Conservation (phyloP, 179 eudicot genomes). For the Spinacia oleracea region DNA sequence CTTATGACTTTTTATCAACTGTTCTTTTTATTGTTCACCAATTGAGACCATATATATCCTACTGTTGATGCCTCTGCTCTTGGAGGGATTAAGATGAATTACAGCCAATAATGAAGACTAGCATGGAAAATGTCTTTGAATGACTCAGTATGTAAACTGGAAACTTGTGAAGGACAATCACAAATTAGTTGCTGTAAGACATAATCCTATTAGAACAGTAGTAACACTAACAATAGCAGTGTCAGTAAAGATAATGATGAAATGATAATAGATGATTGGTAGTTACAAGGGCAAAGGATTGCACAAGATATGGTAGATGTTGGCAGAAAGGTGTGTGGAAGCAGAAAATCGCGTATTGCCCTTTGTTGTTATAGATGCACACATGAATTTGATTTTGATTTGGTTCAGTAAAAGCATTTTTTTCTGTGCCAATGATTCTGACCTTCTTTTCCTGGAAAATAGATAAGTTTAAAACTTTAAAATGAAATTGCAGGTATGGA, state of each 20-base stretch:
- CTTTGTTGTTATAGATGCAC: neutral
- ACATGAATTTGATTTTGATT: neutral
- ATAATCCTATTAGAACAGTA: neutral
- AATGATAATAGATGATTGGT: neutral
- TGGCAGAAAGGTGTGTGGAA: neutral
- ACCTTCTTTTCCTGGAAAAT: neutral
- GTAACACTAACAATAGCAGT: neutral
- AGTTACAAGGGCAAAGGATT: neutral
- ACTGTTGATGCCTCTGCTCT: neutral
- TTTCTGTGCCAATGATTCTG: neutral
- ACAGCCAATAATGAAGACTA: neutral
- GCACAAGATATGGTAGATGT: neutral
- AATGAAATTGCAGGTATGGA: conserved; percentile 69
- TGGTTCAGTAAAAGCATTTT: neutral
- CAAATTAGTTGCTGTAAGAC: neutral
- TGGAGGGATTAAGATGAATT: neutral
- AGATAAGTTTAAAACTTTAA: conserved; percentile 7
- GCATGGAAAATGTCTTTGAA: neutral
- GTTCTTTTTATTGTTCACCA: neutral
- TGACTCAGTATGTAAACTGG: neutral
- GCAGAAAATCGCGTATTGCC: neutral
- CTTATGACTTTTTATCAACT: neutral
- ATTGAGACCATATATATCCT: neutral
- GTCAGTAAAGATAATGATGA: neutral
- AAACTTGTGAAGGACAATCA: neutral